Evolutionary conservation across 768 basidiomycete species (phyloP).

Genomic region (Termitomyces heimii): DNA sequence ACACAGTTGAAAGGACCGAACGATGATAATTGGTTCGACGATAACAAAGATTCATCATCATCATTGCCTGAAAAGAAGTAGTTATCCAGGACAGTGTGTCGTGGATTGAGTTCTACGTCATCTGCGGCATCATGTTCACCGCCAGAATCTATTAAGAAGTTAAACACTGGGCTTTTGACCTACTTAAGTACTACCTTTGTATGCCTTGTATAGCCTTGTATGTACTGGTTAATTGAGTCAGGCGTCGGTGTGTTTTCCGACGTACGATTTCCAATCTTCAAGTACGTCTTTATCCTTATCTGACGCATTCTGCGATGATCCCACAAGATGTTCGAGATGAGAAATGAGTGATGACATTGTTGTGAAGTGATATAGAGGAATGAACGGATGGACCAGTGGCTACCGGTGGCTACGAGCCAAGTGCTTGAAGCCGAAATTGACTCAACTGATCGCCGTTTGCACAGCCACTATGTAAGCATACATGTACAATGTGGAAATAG

Average conservation of each 20-base stretch:
- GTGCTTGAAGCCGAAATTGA: neutral
- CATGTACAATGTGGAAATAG: neutral
- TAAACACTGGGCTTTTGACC: neutral
- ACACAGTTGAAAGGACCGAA: slow-evolving; percentile 6
- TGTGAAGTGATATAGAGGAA: neutral
- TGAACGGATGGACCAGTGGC: neutral
- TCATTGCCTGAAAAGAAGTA: slow-evolving; percentile 10
- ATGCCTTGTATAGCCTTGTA: slow-evolving; percentile 7
- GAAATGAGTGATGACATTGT: slow-evolving; percentile 1
- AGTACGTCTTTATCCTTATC: slow-evolving; percentile 18
- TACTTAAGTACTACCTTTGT: neutral
- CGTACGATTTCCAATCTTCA: slow-evolving; percentile 26
- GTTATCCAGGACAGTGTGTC: slow-evolving; percentile 27
- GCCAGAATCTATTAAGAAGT: slow-evolving; percentile 5
- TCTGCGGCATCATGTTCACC: slow-evolving; percentile 7
- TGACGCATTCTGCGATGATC: slow-evolving; percentile 17
- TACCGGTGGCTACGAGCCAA: neutral
- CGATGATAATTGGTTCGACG: neutral
- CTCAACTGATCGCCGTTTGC: neutral
- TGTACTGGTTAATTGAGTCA: neutral
- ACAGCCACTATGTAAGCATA: neutral
- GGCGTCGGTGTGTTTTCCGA: neutral
- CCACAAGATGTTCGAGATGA: slow-evolving; percentile 26
- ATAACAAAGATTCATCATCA: neutral
- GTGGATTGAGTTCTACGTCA: slow-evolving; percentile 13